Base-by-base conservation (phyloP, 2,329 filamentous ascomycete species). In the Aspergillus texensis region DNA sequence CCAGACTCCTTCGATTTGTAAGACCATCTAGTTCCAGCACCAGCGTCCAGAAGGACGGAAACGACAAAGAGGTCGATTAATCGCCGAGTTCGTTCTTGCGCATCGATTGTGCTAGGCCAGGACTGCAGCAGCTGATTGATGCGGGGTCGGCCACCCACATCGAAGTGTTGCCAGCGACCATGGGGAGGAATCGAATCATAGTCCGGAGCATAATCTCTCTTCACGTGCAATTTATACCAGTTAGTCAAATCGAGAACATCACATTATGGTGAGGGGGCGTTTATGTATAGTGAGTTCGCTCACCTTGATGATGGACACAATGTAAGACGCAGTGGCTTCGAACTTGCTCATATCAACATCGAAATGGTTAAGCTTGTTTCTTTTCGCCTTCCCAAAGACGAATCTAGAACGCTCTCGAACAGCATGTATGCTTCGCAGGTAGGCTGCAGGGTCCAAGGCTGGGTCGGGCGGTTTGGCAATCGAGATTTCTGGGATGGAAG, bases 281-380 rank as follows among this genome's bases (percentile, higher is more conserved):
- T 8, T 14, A 26, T 48, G 24, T 48, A 8, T 24, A 26, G 24
- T 28, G 12, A 10, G 9, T 45, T 39, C 21, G 14, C 65, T 69
- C 81, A 94, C 93, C 90, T 96, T 97, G 82, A 97, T 96, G 67
- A 97, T 94, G 46, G 91, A 89, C n/a, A 94, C 89, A 11, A 97
- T 91, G 76, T 96, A 97, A 52, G 86, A 86, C 16, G 94, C 92
- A 1, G 94, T 94, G 68, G 94, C 91, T 53, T 84, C 80, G 76
- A 97, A 94, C 79, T 94, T 96, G 79, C 79, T 80, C 84, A 94
- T 88, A 78, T 97, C 94, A 55, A 97, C 93, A 68, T 92, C 90
- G 72, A 97, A 97, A 77, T 97, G 94, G 70, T 86, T 87, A 65
- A 97, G 85, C 70, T 91, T 84, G 74, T 96, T 92, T 68, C 84